phyloP scores from a whole-genome alignment of 192 early-diverging fungal genomes.

The Coemansia sp. region DNA sequence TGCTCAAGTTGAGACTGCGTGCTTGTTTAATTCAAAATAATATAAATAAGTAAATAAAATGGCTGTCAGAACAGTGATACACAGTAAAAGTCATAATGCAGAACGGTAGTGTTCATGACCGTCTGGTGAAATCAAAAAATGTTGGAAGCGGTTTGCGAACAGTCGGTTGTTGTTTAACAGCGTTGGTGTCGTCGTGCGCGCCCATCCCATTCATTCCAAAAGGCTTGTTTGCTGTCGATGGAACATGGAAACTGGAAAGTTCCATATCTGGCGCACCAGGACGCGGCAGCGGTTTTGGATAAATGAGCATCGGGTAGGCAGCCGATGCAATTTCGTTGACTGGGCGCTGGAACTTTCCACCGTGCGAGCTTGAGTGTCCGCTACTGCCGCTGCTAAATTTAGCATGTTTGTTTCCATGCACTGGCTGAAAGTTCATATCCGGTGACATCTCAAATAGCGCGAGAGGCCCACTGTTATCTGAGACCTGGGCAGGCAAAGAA shows the following conservation, averaged over 20 bases:
- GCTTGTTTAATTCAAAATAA: constrained; percentile 1
- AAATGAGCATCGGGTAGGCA: constrained; percentile 16
- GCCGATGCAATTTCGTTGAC: background rate
- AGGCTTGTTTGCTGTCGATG: constrained; percentile 4
- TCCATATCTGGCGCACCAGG: constrained; percentile 19
- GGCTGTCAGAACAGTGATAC: background rate
- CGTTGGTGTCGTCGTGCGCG: background rate
- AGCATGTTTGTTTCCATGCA: background rate
- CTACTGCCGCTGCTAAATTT: constrained; percentile 12
- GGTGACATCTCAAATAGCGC: constrained; percentile 38
- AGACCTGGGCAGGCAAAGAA: constrained; percentile 6
- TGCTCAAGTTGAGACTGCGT: background rate
- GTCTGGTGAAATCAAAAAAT: constrained; percentile 24
- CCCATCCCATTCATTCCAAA: background rate
- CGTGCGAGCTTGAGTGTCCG: background rate
- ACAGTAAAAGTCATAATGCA: background rate
- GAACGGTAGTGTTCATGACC: background rate
- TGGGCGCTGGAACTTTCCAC: background rate
- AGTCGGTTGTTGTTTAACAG: constrained; percentile 4
- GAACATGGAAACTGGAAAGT: constrained; percentile 1
- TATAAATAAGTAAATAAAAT: background rate
- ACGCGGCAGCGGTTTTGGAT: constrained; percentile 46
- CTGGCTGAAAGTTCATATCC: constrained; percentile 17
- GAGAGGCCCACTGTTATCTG: constrained; percentile 18
- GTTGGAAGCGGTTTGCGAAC: constrained; percentile 16